Evolutionary conservation across 2,329 filamentous ascomycete species (phyloP).

Genomic region (Aaosphaeria pasadenensis): DNA sequence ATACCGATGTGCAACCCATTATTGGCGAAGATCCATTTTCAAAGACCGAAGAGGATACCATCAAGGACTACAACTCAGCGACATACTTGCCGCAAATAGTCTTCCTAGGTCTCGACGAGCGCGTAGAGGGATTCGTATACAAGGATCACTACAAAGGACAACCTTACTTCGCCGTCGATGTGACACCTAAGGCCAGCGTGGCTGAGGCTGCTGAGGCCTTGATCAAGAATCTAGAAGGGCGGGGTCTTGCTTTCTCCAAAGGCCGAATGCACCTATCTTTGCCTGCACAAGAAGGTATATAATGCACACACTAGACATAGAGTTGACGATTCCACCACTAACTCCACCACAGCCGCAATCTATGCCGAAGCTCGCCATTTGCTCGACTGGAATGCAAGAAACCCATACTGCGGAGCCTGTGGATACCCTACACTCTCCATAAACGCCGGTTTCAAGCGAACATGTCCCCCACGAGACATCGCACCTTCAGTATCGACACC

Average conservation of each 20-base stretch:
- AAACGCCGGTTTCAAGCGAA: slow-evolving; percentile 76
- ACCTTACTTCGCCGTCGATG: slow-evolving; percentile 87
- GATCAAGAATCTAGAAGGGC: slow-evolving; percentile 57
- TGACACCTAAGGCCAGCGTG: slow-evolving; percentile 68
- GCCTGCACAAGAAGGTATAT: slow-evolving; percentile 59
- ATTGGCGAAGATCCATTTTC: slow-evolving; percentile 71
- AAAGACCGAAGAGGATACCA: slow-evolving; percentile 67
- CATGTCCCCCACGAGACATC: slow-evolving; percentile 70
- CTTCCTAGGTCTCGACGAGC: slow-evolving; percentile 81
- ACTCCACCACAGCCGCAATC: slow-evolving; percentile 67
- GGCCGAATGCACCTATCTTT: slow-evolving; percentile 64
- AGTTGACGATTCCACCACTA: too few relatives aligned
- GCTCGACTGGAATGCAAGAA: slow-evolving; percentile 90
- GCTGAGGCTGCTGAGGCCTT: slow-evolving; percentile 62
- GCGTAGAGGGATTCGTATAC: slow-evolving; percentile 55
- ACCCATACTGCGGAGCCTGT: slow-evolving; percentile 88
- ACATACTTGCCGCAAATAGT: slow-evolving; percentile 68
- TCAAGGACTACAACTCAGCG: slow-evolving; percentile 71
- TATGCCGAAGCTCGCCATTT: slow-evolving; percentile 86
- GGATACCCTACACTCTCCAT: slow-evolving; percentile 77
- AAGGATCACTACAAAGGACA: slow-evolving; percentile 69
- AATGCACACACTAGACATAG: background rate
- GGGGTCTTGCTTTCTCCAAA: slow-evolving; percentile 63
- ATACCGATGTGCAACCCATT: slow-evolving; percentile 66
- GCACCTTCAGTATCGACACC: slow-evolving; percentile 44